These are phyloP conservation scores for Penicillium steckii DNA, from an alignment of 495 filamentous ascomycete species.

Conservation along the genomic window DNA sequence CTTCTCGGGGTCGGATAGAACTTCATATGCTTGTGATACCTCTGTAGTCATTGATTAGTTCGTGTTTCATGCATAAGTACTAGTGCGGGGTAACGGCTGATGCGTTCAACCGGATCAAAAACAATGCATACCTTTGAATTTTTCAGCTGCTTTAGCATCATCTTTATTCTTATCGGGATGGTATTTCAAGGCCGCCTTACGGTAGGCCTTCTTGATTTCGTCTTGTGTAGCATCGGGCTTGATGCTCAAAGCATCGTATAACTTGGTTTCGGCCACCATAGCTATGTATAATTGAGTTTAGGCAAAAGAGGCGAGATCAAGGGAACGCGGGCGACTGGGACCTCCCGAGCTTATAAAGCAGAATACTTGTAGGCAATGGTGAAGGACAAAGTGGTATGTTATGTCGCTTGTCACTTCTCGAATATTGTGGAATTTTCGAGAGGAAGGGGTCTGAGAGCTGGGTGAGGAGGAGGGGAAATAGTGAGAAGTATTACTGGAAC, in stretches of 20 bases:
- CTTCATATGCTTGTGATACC: constrained; percentile 94
- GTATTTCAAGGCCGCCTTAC: constrained; percentile 85
- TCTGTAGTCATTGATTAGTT: constrained; percentile 48
- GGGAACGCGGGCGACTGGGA: constrained; percentile 3
- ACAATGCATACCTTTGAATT: constrained; percentile 67
- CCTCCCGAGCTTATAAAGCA: constrained; percentile 10
- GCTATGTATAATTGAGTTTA: constrained; percentile 29
- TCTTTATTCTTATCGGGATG: constrained; percentile 98
- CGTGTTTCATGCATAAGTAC: background rate
- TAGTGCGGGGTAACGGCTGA: constrained; percentile 10
- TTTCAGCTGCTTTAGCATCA: constrained; percentile 77
- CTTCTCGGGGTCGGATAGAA: constrained; percentile 95
- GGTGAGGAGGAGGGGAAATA: background rate
- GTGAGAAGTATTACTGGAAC: background rate
- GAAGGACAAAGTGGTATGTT: constrained; percentile 5
- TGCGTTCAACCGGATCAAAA: background rate
- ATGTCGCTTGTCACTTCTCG: constrained; percentile 22
- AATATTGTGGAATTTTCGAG: constrained; percentile 36
- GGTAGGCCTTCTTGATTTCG: constrained; percentile 97
- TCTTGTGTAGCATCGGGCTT: constrained; percentile 80
- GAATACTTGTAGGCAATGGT: constrained; percentile 11
- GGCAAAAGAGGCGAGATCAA: constrained; percentile 3
- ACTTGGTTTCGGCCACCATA: constrained; percentile 86
- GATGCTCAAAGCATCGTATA: constrained; percentile 76
- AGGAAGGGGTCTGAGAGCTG: background rate